phyloP scores from a whole-genome alignment of 441 rosid species.

The Adansonia madagascariensis region DNA sequence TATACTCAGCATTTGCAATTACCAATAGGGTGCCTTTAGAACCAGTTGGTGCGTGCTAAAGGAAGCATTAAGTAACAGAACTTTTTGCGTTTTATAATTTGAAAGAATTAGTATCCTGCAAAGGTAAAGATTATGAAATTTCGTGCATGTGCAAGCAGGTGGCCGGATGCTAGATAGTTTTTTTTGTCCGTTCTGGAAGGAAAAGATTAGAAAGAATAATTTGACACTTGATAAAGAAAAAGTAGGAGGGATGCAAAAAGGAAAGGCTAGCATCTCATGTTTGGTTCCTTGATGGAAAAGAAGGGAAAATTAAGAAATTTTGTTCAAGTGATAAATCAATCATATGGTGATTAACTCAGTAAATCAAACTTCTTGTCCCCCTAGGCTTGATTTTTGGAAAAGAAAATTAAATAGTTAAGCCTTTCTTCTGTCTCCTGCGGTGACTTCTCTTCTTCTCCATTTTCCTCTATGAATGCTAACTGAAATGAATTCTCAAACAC shows the following conservation, averaged over 20 bases:
- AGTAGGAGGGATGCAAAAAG: not conserved
- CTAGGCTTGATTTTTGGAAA: slow-evolving; percentile 7
- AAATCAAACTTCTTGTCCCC: not conserved
- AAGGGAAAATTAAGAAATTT: slow-evolving; percentile 2
- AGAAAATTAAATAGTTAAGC: not conserved
- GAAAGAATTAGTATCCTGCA: slow-evolving; percentile 5
- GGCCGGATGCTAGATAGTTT: slow-evolving; percentile 4
- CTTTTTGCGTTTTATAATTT: not conserved
- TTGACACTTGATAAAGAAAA: not conserved
- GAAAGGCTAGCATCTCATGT: slow-evolving; percentile 1
- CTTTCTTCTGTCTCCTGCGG: not conserved
- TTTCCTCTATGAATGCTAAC: not conserved
- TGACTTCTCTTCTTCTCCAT: slow-evolving; percentile 9
- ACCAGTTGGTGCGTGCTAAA: not conserved
- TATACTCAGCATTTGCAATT: not conserved
- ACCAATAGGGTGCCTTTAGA: slow-evolving; percentile 7
- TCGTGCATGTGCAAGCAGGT: slow-evolving; percentile 1
- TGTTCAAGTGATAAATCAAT: slow-evolving; percentile 7
- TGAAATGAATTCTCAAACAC: slow-evolving; percentile 17
- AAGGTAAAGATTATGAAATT: not conserved
- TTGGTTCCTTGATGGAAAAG: not conserved
- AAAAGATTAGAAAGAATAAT: not conserved
- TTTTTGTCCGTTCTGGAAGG: not conserved
- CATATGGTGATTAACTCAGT: not conserved
- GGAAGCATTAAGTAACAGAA: not conserved